phyloP scores from a whole-genome alignment of 2,329 filamentous ascomycete species.

The Tolypocladium paradoxum region DNA sequence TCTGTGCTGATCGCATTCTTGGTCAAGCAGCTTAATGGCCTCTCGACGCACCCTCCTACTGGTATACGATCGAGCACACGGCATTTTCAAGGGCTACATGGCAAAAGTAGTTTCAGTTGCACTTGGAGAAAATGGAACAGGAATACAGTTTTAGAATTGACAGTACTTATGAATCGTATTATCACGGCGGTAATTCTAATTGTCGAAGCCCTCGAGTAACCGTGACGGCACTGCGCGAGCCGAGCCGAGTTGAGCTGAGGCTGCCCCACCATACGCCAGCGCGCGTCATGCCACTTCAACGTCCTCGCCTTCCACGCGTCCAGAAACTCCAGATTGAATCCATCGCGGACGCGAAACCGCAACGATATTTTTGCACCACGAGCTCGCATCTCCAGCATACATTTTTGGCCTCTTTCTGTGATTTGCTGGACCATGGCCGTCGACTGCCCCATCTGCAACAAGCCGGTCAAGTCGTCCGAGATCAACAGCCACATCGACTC shows the following conservation, averaged over 20 bases:
- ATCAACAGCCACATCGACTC: constrained; percentile 94
- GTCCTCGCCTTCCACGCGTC: background rate
- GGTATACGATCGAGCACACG: too few species aligned
- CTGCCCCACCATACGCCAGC: constrained; percentile 1
- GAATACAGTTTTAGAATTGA: too few species aligned
- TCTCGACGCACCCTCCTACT: too few species aligned
- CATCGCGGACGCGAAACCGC: background rate
- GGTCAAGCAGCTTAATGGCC: background rate
- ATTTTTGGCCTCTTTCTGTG: background rate
- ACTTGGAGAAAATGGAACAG: too few species aligned
- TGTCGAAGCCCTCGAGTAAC: background rate
- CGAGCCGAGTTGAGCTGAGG: background rate
- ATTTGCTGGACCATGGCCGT: constrained; percentile 34
- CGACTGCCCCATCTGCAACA: constrained; percentile 72
- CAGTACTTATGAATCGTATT: too few species aligned
- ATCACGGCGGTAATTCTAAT: background rate
- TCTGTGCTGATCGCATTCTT: background rate
- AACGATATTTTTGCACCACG: background rate
- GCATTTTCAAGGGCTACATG: too few species aligned
- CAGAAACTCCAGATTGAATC: background rate
- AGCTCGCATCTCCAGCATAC: background rate
- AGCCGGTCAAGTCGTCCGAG: constrained; percentile 56
- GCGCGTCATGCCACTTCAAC: constrained; percentile 3
- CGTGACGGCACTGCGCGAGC: too few species aligned
- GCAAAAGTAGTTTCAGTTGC: too few species aligned